Evolutionary conservation across 345 rosid species (phyloP), one percentile per base, ranked within the genome.

Genomic region (Euphorbia pulcherrima): DNA sequence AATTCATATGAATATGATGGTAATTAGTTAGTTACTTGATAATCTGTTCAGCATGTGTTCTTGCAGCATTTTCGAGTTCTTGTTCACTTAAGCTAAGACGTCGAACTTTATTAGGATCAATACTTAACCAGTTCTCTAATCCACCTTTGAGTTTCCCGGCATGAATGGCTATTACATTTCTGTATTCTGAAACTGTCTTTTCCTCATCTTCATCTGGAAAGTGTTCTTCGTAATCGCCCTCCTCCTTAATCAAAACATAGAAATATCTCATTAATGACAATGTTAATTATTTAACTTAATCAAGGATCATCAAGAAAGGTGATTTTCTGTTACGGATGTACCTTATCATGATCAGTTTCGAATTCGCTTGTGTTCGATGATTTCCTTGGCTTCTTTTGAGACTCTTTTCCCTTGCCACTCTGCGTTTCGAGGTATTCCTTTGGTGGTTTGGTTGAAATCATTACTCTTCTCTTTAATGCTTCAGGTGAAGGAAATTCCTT

Each of bases 371-470:
- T 33, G 68, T 37, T 60, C n/a, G 73, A 50, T 47, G 75, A 39
- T 44, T 48, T 26, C 54, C 68, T 46, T 41, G 24, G 23, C 72
- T 29, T 69, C 7, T 50, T 57, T 3, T 18, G 60, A 27, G 55
- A 26, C 40, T 21, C 72, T 65, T 69, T 67, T 60, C 44, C 75
- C 41, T 57, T 55, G 5, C 24, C 60, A 16, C n/a, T 72, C 40
- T 71, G 73, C 20, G 60, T 61, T 61, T 82, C 85, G 16, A 80
- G 86, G 75, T 84, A 85, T 70, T 88, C 92, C 75, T 84, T 84
- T 4, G 96, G 98, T 24, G 98, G 96, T 68, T 88, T 89, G 24
- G 98, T 92, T 37, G 96, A 92, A 71, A 92, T 88, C 81, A 92
- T 51, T 35, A 90, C 70, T 75, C 48, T 86, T 20, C 21, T 80